Conservation (phyloP, 2,329 filamentous ascomycete species). For the Myriosclerotinia scirpicola region DNA sequence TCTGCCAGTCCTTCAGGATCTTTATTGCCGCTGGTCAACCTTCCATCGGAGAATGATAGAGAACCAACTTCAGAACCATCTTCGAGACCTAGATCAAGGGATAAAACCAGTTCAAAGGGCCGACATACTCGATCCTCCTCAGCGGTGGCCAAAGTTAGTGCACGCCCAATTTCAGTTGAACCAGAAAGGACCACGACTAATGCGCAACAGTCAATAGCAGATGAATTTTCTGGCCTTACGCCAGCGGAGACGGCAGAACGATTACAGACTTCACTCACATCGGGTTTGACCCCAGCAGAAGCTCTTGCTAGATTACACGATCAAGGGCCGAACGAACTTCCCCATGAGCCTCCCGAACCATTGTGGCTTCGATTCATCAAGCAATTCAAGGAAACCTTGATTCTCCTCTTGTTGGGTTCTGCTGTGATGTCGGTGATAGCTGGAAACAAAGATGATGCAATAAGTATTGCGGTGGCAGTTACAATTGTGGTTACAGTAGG, state of each 20-base stretch:
- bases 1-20: constrained; percentile 35
- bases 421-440: constrained; percentile 86
- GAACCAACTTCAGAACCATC: constrained; percentile 32
- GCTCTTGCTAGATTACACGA: constrained; percentile 76
- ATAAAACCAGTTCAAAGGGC: constrained; percentile 34
- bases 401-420: constrained; percentile 85
- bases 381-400: constrained; percentile 95
- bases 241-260: constrained; percentile 74
- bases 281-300: constrained; percentile 78
- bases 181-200: constrained; percentile 20
- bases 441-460: constrained; percentile 89
- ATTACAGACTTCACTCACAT: constrained; percentile 77
- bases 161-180: constrained; percentile 24
- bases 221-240: constrained; percentile 67
- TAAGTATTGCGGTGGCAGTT: constrained; percentile 94
- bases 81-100: constrained; percentile 32
- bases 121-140: constrained; percentile 39
- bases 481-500: constrained; percentile 96
- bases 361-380: constrained; percentile 93
- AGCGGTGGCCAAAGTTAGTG: constrained; percentile 39
- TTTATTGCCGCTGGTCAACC: constrained; percentile 38
- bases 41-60: constrained; percentile 33
- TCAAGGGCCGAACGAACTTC: constrained; percentile 90
- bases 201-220: constrained; percentile 46
- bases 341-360: constrained; percentile 89